Base-by-base conservation (phyloP, 2,329 filamentous ascomycete species). In the Elsinoe australis region DNA sequence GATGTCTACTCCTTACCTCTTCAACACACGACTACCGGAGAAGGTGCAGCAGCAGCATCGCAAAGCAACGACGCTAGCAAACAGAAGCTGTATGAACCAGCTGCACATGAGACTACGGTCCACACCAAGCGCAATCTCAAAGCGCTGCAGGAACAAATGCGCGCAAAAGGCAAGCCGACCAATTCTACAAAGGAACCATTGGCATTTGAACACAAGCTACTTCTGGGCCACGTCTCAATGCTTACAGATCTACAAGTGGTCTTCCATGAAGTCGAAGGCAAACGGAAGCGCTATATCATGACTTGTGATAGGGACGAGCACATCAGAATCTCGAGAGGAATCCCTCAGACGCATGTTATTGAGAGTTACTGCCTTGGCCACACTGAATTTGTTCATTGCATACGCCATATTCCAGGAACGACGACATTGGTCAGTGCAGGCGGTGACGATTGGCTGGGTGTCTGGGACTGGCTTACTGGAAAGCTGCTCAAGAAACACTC, bases 201-300 rank as follows among this genome's bases (percentile, higher is more conserved):
- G 2, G 64, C 66, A 38, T 94, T 94, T 61, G 82, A 87, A 57
- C 79, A 87, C 56, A 78, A 82, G 29, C 72, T 95, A 1, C 71
- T 95, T 5, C 78, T 98, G 0, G 92, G 92, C 9, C 92, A 98
- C 66, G 92, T 98, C 10, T 95, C 90, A 1, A 85, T 96, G 79
- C 78, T 98, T 42, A 95, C 89, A 1, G 82, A 87, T 59, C 64
- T 95, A 45, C 65, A 72, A 2, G 71, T 79, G 33, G 74, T 72
- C 4, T 69, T 67, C n/a, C 60, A 71, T 59, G 61, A 71, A 55
- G 53, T 68, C 56, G 51, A 80, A 51, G 64, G 64, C 14, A 64
- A 64, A 29, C 55, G 61, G n/a, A 71, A 73, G 47, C 70, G 63
- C 44, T 84, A 82, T 57, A 76, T 86, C 39, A 66, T 86, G 38